phyloP scores from a whole-genome alignment of 2,329 filamentous ascomycete species.

The Gremmenia infestans region DNA sequence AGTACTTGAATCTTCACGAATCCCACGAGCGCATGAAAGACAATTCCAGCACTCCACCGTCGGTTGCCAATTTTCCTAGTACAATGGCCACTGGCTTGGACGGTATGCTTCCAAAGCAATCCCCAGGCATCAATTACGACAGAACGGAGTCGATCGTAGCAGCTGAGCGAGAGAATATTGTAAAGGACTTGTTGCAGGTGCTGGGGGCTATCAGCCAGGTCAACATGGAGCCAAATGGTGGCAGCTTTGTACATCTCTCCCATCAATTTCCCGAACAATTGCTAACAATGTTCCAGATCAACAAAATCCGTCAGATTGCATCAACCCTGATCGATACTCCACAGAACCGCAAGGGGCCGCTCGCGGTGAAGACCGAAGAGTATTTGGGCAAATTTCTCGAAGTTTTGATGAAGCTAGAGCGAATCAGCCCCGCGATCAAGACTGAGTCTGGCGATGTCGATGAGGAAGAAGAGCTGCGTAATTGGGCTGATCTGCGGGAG shows the following conservation, averaged over 20 bases:
- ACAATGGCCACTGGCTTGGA: conserved; percentile 26
- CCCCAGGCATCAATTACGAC: conserved; percentile 37
- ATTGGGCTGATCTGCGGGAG: conserved; percentile 75
- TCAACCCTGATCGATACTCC: conserved; percentile 68
- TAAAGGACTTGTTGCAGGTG: conserved; percentile 71
- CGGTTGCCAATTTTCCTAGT: conserved; percentile 19
- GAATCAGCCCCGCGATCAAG: conserved; percentile 35
- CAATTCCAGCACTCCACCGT: conserved; percentile 6
- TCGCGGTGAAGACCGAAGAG: conserved; percentile 59
- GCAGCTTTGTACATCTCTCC: conserved; percentile 51
- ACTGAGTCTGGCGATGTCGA: conserved; percentile 46
- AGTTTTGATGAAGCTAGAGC: conserved; percentile 67
- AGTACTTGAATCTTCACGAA: conserved; percentile 74
- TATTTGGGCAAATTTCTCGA: conserved; percentile 69
- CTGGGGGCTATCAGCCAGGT: conserved; percentile 74
- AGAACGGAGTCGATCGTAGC: conserved; percentile 50
- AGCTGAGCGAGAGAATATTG: conserved; percentile 73
- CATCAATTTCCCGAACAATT: not conserved
- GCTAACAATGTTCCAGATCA: conserved; percentile 42
- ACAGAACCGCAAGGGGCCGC: conserved; percentile 44
- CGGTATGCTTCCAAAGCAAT: conserved; percentile 31
- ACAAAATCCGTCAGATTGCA: conserved; percentile 81
- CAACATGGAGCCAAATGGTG: conserved; percentile 72
- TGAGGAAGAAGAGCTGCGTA: conserved; percentile 70
- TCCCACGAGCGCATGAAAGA: conserved; percentile 48